Base-by-base conservation (phyloP, 2,329 filamentous ascomycete species). In the Thielaviopsis cerberus region DNA sequence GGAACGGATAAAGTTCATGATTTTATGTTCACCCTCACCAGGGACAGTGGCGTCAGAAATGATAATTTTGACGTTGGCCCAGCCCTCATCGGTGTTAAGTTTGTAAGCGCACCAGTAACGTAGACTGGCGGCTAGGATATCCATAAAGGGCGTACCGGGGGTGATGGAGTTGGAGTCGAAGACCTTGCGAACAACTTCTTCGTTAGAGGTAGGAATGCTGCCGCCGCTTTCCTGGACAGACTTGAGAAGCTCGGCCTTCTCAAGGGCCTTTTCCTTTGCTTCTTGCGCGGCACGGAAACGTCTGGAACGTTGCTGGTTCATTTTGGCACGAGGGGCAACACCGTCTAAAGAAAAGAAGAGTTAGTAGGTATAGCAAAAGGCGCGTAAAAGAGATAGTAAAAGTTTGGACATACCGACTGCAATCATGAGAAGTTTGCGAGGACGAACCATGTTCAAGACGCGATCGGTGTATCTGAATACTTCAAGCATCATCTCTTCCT, bases 401-500 rank as follows among this genome's bases (percentile, higher is more conserved):
- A 45, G 55, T 25, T 50, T 63, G 62, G 54, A 73, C 81, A 66
- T 76, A 90, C 86, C 86, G 69, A 98, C 90, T 66, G 92, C 92
- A 67, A 98, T 96, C 86, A 97, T 92, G 58, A 98, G 79, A 54
- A 98, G 74, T 73, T 96, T 97, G 65, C 92, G 83, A 10, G 92
- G 92, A 61, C 92, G 86, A 63, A 95, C 91, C 91, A 98, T 98
- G 69, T 95, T 96, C 64, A 98, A 88, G 24, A 98, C 90, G 61
- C 92, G 85, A 68, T 98, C 90, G n/a, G 92, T 98, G 71, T 98
- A 98, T 68, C 85, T 88, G 76, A 98, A 98, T 62, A 98, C 83
- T 67, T 94, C 94, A 65, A 96, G 70, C 92, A 98, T 98, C 92
- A 98, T 98, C 73, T 97, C 92, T 69, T 94, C 88, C 73, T 98